A percentile compares a stretch with the other conserved stretches of the same genome.
These are phyloP conservation scores for Prunus kanzakura DNA, from an alignment of 306 rosid species.

Conservation along the genomic window DNA sequence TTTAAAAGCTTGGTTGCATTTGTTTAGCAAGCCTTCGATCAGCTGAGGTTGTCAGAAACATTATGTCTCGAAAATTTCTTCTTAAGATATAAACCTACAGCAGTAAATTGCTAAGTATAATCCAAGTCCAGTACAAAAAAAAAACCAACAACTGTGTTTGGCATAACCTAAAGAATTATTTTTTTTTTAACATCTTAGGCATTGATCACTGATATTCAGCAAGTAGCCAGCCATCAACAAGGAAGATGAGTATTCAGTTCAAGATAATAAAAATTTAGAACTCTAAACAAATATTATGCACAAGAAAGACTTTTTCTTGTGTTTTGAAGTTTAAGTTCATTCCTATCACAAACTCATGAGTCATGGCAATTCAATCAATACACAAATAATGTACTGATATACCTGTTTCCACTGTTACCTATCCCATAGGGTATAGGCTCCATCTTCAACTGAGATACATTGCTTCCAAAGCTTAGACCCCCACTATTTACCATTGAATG, in stretches of 20 bases:
- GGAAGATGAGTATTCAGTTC: neutral
- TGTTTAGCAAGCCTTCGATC: neutral
- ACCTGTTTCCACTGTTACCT: constrained; percentile 19
- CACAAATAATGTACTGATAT: neutral
- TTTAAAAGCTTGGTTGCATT: neutral
- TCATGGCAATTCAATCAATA: neutral
- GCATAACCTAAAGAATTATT: too few species aligned
- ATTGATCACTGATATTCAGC: neutral
- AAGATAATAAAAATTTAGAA: neutral
- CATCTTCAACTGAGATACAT: constrained; percentile 16
- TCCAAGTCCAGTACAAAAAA: too few species aligned
- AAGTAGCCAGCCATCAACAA: neutral
- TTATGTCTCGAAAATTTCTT: neutral
- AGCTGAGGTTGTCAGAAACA: neutral
- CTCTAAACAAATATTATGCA: neutral
- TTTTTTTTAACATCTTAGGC: neutral
- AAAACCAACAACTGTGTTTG: too few species aligned
- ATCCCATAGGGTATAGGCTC: constrained; percentile 16
- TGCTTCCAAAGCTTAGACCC: constrained; percentile 11
- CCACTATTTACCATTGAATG: constrained; percentile 10
- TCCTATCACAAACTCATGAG: neutral
- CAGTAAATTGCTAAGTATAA: neutral
- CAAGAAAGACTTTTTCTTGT: neutral
- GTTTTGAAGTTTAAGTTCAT: neutral
- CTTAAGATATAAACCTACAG: neutral